Conservation (phyloP, 352 stramenopile species). For the Globisporangium spiculum region DNA sequence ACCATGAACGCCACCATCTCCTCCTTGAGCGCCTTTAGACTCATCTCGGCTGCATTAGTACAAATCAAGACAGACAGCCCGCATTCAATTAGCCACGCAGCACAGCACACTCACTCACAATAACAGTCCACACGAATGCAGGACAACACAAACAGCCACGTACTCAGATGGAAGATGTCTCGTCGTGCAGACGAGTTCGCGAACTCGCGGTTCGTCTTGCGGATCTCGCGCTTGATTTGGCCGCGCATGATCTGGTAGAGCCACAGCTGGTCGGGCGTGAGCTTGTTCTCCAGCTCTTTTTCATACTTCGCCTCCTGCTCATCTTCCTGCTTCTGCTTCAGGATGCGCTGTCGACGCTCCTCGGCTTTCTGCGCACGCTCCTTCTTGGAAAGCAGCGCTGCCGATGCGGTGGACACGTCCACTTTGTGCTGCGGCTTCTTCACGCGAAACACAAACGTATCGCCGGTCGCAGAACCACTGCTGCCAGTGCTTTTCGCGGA, state of each 20-base stretch:
- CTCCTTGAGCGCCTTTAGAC: slow-evolving; percentile 58
- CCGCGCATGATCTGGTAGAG: slow-evolving; percentile 60
- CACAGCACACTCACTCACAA: neutral
- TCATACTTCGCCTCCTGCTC: slow-evolving; percentile 22
- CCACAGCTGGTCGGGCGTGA: slow-evolving; percentile 50
- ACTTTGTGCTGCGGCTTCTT: slow-evolving; percentile 27
- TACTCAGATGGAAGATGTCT: slow-evolving; percentile 71
- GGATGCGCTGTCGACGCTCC: slow-evolving; percentile 37
- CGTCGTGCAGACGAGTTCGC: slow-evolving; percentile 44
- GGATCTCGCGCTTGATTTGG: slow-evolving; percentile 60
- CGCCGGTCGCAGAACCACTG: slow-evolving; percentile 17
- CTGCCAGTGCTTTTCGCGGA: slow-evolving; percentile 15
- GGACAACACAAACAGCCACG: slow-evolving; percentile 2
- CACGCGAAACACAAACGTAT: slow-evolving; percentile 58
- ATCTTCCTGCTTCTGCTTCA: slow-evolving; percentile 27
- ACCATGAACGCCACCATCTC: slow-evolving; percentile 63
- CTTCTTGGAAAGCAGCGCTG: slow-evolving; percentile 44
- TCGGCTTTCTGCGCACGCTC: slow-evolving; percentile 45
- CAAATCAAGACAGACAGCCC: neutral
- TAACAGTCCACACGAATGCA: neutral
- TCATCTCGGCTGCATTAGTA: slow-evolving; percentile 41
- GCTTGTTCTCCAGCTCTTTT: slow-evolving; percentile 18
- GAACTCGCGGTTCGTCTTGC: slow-evolving; percentile 69
- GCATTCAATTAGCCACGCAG: neutral
- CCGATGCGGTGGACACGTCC: slow-evolving; percentile 41